Evolutionary conservation across 2,329 filamentous ascomycete genomes (phyloP).

Genomic region (Blastomyces gilchristii): DNA sequence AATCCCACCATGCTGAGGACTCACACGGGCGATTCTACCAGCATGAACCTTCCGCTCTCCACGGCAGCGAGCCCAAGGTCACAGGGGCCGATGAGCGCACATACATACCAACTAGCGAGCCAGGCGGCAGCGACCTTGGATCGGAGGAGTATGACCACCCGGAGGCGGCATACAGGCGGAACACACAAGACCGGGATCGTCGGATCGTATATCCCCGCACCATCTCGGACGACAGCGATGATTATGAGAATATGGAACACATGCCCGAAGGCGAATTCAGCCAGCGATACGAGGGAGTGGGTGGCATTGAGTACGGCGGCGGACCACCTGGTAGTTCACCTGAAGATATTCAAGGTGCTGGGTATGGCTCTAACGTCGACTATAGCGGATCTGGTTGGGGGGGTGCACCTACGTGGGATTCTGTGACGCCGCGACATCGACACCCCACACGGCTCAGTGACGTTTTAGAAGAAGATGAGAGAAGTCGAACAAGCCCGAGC

Average conservation of each 20-base stretch:
- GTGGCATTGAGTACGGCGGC: slow-evolving; percentile 21
- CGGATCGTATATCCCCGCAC: slow-evolving; percentile 46
- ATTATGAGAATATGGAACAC: slow-evolving; percentile 45
- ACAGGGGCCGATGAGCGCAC: slow-evolving; percentile 39
- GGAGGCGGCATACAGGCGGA: slow-evolving; percentile 51
- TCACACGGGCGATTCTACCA: slow-evolving; percentile 30
- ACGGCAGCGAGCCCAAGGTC: slow-evolving; percentile 28
- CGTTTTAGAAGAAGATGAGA: slow-evolving; percentile 76
- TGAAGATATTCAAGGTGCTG: slow-evolving; percentile 21
- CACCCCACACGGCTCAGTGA: slow-evolving; percentile 83
- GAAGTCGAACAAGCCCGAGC: slow-evolving; percentile 55
- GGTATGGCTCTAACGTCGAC: slow-evolving; percentile 41
- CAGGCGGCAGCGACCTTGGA: slow-evolving; percentile 48
- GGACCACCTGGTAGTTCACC: slow-evolving; percentile 18
- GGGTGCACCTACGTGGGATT: slow-evolving; percentile 63
- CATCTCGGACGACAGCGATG: slow-evolving; percentile 43
- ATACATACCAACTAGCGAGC: slow-evolving; percentile 40
- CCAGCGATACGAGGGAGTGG: slow-evolving; percentile 34
- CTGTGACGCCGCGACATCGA: slow-evolving; percentile 62
- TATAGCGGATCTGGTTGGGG: slow-evolving; percentile 59
- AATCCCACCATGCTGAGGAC: slow-evolving; percentile 25
- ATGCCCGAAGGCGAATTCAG: slow-evolving; percentile 40
- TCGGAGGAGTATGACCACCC: slow-evolving; percentile 63
- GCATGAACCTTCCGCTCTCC: slow-evolving; percentile 27
- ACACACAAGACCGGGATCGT: slow-evolving; percentile 45